phyloP scores from a whole-genome alignment of 345 rosid genomes.

The Murraya koenigii region DNA sequence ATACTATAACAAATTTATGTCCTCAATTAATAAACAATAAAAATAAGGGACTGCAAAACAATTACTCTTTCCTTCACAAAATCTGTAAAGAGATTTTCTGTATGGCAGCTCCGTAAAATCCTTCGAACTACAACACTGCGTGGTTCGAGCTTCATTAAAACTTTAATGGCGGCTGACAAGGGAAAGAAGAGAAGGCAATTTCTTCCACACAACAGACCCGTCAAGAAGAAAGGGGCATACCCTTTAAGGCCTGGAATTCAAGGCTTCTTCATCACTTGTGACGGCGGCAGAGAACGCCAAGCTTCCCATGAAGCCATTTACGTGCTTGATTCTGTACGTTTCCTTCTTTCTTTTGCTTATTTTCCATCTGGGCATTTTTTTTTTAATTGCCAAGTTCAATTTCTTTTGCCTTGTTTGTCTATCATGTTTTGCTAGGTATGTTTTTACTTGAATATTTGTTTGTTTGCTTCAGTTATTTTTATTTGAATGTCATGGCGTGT shows the following conservation, averaged over 20 bases:
- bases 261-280: slow-evolving; percentile 91
- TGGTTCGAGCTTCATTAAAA: too few relatives aligned
- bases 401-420: not conserved
- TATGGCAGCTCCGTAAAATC: too few relatives aligned
- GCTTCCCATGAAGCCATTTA: slow-evolving; percentile 80
- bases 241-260: slow-evolving; percentile 82
- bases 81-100: too few relatives aligned
- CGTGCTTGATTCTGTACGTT: slow-evolving; percentile 77
- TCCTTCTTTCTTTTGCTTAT: not conserved
- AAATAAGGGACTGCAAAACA: too few relatives aligned
- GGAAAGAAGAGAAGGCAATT: slow-evolving; percentile 78
- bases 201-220: slow-evolving; percentile 75
- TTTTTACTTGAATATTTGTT: not conserved
- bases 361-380: slow-evolving; percentile 14
- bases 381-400: not conserved
- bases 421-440: not conserved
- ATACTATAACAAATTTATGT: too few relatives aligned
- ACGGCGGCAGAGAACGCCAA: slow-evolving; percentile 88
- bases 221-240: slow-evolving; percentile 80
- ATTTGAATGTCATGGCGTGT: not conserved
- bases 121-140: too few relatives aligned
- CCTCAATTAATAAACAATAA: too few relatives aligned
- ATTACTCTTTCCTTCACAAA: too few relatives aligned
- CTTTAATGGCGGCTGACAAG: slow-evolving; percentile 19
- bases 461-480: not conserved